Evolutionary conservation across 2,329 filamentous ascomycete genomes (phyloP), one percentile per base, ranked within the genome.

Genomic region (Ophiostoma himal-ulmi): DNA sequence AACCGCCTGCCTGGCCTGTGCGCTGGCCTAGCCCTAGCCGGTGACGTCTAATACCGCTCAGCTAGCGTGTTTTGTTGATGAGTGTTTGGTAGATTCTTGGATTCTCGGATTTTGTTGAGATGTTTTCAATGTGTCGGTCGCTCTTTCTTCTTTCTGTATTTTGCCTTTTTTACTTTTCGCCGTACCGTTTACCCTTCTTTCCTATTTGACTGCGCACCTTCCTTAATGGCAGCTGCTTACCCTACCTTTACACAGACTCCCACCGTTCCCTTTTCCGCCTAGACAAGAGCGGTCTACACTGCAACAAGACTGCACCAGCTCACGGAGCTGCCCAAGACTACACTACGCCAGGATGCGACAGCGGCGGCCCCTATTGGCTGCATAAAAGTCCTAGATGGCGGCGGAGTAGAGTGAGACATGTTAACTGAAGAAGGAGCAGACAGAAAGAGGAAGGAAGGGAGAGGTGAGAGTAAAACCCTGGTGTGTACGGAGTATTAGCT

Each of bases 1-100:
- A 62, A 62, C 57, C 57, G 30, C 30, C 57, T 62, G 52, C 52
- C 52, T 36, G 30, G 57, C 57, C 26, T 36, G 57, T 62, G 57
- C 57, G 52, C 52, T 48, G 44, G 44, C 17, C 44, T 48, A 17
- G 52, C 52, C 52, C 52, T 57, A 57, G 52, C n/a, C 17, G 57
- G 57, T 62, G 57, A 62, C 57, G 57, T 62, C 57, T 60, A 30
- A 30, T 54, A 54, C n/a, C n/a, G 17, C 52, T 8, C 14, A 34
- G 13, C 57, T 62, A 62, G 26, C 57, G 57, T 62, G 26, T 4
- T 57, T 57, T 57, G 52, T 11, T 57, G 22, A 57, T 14, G 52
- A 60, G 30, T 30, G 30, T 30, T 30, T 30, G 30, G 30, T 30
- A 30, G 30, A 30, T 30, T 30, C 30, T 30, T 3, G 4, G 30